These are phyloP conservation scores for Solanum sitiens DNA, from an alignment of 257 asterid genomes.

Conservation along the genomic window DNA sequence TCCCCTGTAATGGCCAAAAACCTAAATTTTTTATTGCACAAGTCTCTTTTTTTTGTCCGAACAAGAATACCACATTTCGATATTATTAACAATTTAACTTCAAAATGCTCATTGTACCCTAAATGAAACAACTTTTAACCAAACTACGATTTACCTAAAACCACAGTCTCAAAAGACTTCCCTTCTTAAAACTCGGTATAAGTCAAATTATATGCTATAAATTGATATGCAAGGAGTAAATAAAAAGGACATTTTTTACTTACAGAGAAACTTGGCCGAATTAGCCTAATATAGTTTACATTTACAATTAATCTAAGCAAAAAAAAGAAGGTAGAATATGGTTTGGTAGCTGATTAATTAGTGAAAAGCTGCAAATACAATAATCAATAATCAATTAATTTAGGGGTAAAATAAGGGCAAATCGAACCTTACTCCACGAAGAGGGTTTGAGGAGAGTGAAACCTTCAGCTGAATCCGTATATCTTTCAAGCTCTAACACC, in stretches of 20 bases:
- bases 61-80: neutral
- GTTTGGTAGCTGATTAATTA: neutral
- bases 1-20: too few relatives aligned
- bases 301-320: too few relatives aligned
- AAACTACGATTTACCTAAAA: too few relatives aligned
- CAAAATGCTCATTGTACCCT: neutral
- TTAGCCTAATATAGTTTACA: too few relatives aligned
- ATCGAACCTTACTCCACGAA: constrained; percentile 64
- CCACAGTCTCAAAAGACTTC: neutral
- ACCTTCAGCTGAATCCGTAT: constrained; percentile 56
- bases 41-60: too few relatives aligned
- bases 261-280: too few relatives aligned
- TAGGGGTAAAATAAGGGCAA: rapidly evolving
- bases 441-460: constrained; percentile 76
- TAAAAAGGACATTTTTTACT: too few relatives aligned
- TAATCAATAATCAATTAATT: neutral
- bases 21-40: too few relatives aligned
- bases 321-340: too few relatives aligned
- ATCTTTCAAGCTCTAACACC: constrained; percentile 43
- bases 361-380: neutral
- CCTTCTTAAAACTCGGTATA: neutral
- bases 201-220: rapidly evolving
- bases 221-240: too few relatives aligned
- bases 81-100: too few relatives aligned
- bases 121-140: too few relatives aligned